Evolutionary conservation across 1,139 yeast genomes (phyloP), one percentile per base, ranked within the genome.

Genomic region (Magnusiomyces suaveolens): DNA sequence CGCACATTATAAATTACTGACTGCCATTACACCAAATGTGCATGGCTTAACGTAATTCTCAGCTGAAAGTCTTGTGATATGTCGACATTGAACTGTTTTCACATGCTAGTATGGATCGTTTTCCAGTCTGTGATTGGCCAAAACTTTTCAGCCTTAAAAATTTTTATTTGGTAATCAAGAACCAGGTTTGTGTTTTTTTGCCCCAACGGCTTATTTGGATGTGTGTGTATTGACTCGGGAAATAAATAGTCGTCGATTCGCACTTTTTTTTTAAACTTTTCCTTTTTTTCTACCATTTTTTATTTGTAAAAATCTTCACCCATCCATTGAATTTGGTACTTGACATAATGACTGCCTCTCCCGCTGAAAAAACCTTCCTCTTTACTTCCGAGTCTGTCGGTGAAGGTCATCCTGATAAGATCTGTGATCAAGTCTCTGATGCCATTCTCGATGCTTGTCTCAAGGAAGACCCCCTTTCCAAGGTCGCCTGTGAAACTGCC

Each of bases 321-420:
- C 39, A 46, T 46, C 41, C 38, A 16, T 32, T n/a, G n/a, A n/a
- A 24, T 20, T 29, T 8, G 3, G 18, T 46, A 50, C 33, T 21
- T n/a, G 33, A 49, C 52, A 52, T 41, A 57, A 66, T 66, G 68
- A 65, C 69, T 59, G 66, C 69, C 53, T 59, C 65, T 49, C 54
- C 62, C 33, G 47, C 56, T 38, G 53, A 55, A 46, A 57, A 61
- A 57, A 77, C 82, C 60, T 87, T 87, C 74, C 78, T 87, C 68
- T 87, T 87, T 73, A 87, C 96, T 66, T 90, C 97, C 65, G 98
- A 92, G 79, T 66, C 96, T 64, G 96, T 88, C 66, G 96, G 96
- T 78, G 96, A 88, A 76, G 97, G 97, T 71, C 97, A 92, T 82
- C 97, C 98, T 71, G 98, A 92, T 74, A 92, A 92, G 84, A 94